Conservation (phyloP, 176 grass and related monocot genomes). For the Paspalum notatum region DNA sequence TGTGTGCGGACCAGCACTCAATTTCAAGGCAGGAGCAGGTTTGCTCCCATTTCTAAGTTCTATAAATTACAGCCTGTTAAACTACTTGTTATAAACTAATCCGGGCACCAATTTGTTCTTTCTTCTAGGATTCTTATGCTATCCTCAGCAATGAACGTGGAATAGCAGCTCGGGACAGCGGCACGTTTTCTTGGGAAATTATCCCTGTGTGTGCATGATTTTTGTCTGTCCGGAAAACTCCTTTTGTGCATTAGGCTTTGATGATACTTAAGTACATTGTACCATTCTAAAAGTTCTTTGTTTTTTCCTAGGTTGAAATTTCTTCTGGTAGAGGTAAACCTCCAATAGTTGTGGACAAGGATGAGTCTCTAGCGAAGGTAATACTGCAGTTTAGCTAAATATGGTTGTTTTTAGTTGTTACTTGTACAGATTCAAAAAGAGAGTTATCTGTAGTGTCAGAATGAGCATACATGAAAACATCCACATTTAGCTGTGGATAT, state of each 20-base stretch:
- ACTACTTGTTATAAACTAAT: neutral
- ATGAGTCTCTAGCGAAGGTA: constrained; percentile 95
- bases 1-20: constrained; percentile 69
- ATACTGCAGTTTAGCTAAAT: neutral
- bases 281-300: constrained; percentile 21
- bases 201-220: constrained; percentile 55
- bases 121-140: constrained; percentile 76
- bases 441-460: neutral
- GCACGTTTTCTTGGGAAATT: constrained; percentile 90
- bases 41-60: constrained; percentile 17
- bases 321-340: constrained; percentile 81
- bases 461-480: neutral
- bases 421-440: neutral
- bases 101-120: neutral
- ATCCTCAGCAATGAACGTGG: constrained; percentile 84
- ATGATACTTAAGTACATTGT: neutral
- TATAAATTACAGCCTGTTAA: neutral
- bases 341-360: constrained; percentile 68
- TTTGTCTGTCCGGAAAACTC: neutral
- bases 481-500: neutral
- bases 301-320: constrained; percentile 72
- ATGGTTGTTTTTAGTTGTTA: constrained; percentile 16
- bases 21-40: constrained; percentile 88
- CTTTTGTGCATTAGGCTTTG: neutral
- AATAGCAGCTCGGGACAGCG: constrained; percentile 66